These are phyloP conservation scores for Agrocybe pediades DNA, from an alignment of 768 basidiomycete genomes.

Conservation along the genomic window DNA sequence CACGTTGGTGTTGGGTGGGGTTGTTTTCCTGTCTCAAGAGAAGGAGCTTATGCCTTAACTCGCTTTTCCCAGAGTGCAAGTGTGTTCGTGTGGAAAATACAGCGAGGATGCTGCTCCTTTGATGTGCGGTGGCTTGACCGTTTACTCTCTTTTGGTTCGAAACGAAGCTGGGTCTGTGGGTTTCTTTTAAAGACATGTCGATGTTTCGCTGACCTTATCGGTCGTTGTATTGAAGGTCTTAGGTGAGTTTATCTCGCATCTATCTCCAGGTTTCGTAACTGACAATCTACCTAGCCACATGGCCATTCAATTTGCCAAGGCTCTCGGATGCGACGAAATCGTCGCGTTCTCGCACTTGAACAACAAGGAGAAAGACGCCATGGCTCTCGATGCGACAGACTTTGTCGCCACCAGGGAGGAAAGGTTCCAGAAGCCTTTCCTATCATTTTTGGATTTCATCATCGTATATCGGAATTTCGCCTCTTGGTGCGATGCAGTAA, in stretches of 20 bases:
- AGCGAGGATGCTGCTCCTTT: slow-evolving; percentile 58
- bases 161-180: slow-evolving; percentile 40
- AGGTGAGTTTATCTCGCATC: slow-evolving; percentile 27
- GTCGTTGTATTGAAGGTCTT: slow-evolving; percentile 56
- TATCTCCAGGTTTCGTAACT: background rate
- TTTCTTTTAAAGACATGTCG: background rate
- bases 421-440: slow-evolving; percentile 36
- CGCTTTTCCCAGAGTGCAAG: slow-evolving; percentile 45
- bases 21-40: no score
- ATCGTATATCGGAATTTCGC: slow-evolving; percentile 29
- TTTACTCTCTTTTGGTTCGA: slow-evolving; percentile 58
- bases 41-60: background rate
- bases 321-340: slow-evolving; percentile 56
- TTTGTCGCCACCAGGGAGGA: slow-evolving; percentile 49
- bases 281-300: slow-evolving; percentile 24
- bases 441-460: slow-evolving; percentile 51
- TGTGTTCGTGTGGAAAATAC: slow-evolving; percentile 49
- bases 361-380: slow-evolving; percentile 55
- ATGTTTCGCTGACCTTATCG: background rate
- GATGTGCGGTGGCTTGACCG: slow-evolving; percentile 67
- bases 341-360: slow-evolving; percentile 58
- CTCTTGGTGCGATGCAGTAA: no score
- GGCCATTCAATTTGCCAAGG: slow-evolving; percentile 38
- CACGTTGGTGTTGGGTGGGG: slow-evolving; percentile 47
- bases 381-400: slow-evolving; percentile 56